Percentiles rank a stretch among this genome's conserved stretches.
Conservation (phyloP, 306 rosid genomes). For the Prunus padus region DNA sequence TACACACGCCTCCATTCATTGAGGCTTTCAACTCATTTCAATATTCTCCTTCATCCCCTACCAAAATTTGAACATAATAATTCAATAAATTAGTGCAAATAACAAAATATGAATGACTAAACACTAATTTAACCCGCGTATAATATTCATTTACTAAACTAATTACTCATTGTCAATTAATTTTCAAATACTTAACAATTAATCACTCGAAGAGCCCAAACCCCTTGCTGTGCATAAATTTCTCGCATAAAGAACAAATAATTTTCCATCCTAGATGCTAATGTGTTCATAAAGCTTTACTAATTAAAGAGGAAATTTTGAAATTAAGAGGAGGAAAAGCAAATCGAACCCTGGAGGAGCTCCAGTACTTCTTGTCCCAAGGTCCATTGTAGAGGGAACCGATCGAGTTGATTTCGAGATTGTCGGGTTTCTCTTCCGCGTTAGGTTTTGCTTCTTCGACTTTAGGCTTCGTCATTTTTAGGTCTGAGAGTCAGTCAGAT, state of each 20-base stretch:
- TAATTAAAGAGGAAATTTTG: not conserved
- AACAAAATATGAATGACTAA: not conserved
- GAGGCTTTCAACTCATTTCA: too few relatives aligned
- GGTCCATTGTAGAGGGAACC: constrained; percentile 75
- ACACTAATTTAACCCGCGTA: not conserved
- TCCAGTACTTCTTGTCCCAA: constrained; percentile 95
- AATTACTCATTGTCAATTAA: not conserved
- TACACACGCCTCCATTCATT: too few relatives aligned
- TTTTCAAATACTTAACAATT: not conserved
- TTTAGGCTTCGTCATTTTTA: constrained; percentile 36
- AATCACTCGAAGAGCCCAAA: not conserved
- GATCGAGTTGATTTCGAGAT: constrained; percentile 69
- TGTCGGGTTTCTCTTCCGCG: constrained; percentile 33
- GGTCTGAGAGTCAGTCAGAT: not conserved
- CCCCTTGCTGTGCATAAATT: not conserved
- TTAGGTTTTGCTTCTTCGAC: constrained; percentile 15
- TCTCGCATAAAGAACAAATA: too few relatives aligned
- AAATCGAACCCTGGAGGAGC: constrained; percentile 78
- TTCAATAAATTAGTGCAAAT: not conserved
- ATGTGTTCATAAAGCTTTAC: too few relatives aligned
- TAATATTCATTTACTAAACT: not conserved
- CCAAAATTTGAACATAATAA: too few relatives aligned
- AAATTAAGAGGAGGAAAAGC: not conserved
- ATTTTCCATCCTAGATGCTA: too few relatives aligned
- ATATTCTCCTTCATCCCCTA: too few relatives aligned